A percentile compares a stretch with the other conserved stretches of the same genome.
These are phyloP conservation scores for Eimeria sp. DNA, from an alignment of 169 alveolate genomes.

Conservation along the genomic window DNA sequence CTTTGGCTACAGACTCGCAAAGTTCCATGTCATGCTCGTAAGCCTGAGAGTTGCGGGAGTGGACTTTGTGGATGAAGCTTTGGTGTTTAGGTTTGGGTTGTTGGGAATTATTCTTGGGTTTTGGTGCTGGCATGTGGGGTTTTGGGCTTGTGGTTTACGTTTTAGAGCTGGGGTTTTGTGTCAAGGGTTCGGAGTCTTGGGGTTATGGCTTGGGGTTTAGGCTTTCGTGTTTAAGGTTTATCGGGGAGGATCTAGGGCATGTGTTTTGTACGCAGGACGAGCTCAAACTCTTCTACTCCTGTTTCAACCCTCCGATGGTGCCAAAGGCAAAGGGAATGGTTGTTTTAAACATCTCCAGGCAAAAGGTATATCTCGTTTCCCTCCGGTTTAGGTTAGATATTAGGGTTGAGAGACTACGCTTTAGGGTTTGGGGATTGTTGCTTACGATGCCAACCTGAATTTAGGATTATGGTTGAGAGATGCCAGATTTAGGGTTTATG, in stretches of 20 bases:
- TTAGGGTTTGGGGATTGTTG: not conserved
- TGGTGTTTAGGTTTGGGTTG: not conserved
- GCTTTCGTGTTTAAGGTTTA: not conserved
- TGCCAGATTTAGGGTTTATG: not conserved
- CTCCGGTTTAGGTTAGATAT: not conserved
- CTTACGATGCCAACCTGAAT: not conserved
- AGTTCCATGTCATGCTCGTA: constrained; percentile 62
- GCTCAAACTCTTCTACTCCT: constrained; percentile 63
- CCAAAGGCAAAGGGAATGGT: constrained; percentile 82
- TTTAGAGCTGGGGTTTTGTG: too few species aligned
- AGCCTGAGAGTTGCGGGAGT: not conserved
- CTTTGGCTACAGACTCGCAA: constrained; percentile 74
- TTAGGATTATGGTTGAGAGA: not conserved
- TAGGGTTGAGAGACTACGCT: not conserved
- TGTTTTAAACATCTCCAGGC: constrained; percentile 63
- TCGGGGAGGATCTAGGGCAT: not conserved
- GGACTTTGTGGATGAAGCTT: not conserved
- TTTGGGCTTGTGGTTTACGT: not conserved
- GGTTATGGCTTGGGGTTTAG: not conserved
- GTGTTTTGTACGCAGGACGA: constrained; percentile 51
- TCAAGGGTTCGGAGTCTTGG: not conserved
- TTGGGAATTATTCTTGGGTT: not conserved
- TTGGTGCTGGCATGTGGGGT: not conserved
- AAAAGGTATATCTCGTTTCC: constrained; percentile 1
- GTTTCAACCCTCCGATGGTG: constrained; percentile 67